Percentiles rank a stretch among this genome's conserved stretches.
Evolutionary conservation across 2,329 filamentous ascomycete genomes (phyloP).

Genomic region (Neonectria punicea): DNA sequence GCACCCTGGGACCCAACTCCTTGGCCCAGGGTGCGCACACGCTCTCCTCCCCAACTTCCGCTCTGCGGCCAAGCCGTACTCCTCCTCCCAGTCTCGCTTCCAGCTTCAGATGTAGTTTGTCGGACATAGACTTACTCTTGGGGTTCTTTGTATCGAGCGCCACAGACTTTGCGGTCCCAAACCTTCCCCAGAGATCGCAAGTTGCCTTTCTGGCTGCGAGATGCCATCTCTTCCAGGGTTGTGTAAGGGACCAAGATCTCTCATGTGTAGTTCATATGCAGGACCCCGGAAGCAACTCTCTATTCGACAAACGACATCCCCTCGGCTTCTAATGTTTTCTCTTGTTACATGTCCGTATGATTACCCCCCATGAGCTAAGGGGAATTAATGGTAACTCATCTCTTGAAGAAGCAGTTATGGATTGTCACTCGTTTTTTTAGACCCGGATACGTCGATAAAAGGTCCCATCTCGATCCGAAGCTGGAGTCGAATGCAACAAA

Average conservation of each 20-base stretch:
- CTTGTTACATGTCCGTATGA: too few species aligned
- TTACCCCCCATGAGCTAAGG: too few species aligned
- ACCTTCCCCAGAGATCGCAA: neutral
- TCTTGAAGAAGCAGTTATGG: neutral
- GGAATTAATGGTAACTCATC: too few species aligned
- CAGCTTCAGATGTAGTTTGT: neutral
- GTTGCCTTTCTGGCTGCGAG: neutral
- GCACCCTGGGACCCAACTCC: too few species aligned
- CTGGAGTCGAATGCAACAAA: neutral
- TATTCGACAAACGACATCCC: too few species aligned
- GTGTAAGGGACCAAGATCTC: neutral
- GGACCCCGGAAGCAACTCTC: fast-evolving
- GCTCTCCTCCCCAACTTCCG: too few species aligned
- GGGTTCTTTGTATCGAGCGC: too few species aligned
- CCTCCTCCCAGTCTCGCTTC: too few species aligned
- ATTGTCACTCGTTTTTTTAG: neutral
- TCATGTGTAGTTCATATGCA: neutral
- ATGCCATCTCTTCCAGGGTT: neutral
- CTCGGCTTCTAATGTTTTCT: too few species aligned
- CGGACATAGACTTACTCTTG: too few species aligned
- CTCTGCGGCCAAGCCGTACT: too few species aligned
- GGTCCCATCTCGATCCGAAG: neutral
- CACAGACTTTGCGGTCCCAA: neutral
- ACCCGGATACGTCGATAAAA: neutral
- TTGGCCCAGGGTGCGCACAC: too few species aligned